Evolutionary conservation across 1,284 basidiomycete species (phyloP).

Genomic region (Pterulicium gracile): DNA sequence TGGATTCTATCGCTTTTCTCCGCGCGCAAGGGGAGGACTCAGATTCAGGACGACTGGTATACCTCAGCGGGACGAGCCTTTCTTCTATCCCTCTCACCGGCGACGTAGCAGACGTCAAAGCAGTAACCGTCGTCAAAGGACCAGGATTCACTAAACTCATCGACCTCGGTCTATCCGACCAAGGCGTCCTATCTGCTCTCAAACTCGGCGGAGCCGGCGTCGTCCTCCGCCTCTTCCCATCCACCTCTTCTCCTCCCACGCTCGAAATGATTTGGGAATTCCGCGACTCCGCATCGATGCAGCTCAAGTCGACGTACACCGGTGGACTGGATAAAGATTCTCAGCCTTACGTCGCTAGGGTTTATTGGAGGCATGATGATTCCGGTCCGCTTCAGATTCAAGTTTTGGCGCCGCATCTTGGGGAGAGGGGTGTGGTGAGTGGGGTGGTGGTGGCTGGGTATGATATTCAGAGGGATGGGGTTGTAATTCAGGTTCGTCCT

Average conservation of each 20-base stretch:
- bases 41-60: constrained; percentile 39
- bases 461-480: constrained; percentile 62
- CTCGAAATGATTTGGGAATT: constrained; percentile 47
- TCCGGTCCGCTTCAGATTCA: constrained; percentile 42
- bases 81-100: constrained; percentile 43
- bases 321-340: constrained; percentile 52
- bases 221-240: constrained; percentile 37
- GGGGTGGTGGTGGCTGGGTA: constrained; percentile 64
- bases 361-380: constrained; percentile 53
- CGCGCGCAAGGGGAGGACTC: constrained; percentile 13
- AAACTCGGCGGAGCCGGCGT: constrained; percentile 43
- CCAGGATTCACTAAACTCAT: constrained; percentile 34
- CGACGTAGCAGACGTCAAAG: constrained; percentile 32
- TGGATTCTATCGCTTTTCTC: constrained; percentile 27
- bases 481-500: constrained; percentile 52
- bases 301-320: constrained; percentile 42
- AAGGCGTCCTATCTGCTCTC: constrained; percentile 43
- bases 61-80: constrained; percentile 57
- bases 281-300: constrained; percentile 34
- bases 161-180: constrained; percentile 40
- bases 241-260: constrained; percentile 24
- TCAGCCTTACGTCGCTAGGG: constrained; percentile 51
- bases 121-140: constrained; percentile 30
- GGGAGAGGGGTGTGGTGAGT: constrained; percentile 41
- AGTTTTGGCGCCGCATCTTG: constrained; percentile 44